phyloP scores from a whole-genome alignment of 2,329 filamentous ascomycete genomes.

The Boeremia lycopersici region DNA sequence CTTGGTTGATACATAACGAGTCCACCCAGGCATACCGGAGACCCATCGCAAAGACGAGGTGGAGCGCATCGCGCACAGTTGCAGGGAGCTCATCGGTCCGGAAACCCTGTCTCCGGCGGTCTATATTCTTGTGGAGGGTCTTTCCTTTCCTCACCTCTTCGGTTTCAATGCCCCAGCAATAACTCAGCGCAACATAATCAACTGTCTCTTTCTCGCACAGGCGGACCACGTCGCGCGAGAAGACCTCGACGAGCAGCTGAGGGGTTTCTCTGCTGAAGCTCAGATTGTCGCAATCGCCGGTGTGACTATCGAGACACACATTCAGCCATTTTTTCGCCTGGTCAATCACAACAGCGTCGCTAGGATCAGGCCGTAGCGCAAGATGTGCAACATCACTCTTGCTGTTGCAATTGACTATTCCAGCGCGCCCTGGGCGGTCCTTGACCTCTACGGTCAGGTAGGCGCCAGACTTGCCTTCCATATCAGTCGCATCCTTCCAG shows the following conservation, averaged over 20 bases:
- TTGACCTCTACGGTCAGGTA: background rate
- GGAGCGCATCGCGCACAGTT: background rate
- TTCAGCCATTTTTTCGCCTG: background rate
- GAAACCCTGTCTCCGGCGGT: background rate
- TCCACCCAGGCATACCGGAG: slow-evolving; percentile 18
- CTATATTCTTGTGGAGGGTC: background rate
- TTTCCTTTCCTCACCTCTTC: background rate
- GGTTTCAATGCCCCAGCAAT: background rate
- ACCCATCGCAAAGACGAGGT: slow-evolving; percentile 10
- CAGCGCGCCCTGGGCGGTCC: background rate
- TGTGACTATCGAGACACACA: background rate
- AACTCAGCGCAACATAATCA: background rate
- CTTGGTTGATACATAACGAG: slow-evolving; percentile 14
- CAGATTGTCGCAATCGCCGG: background rate
- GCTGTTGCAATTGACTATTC: background rate
- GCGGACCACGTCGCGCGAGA: background rate
- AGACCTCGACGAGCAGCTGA: background rate
- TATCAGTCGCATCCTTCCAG: background rate
- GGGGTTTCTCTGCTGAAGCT: background rate
- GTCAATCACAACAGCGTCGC: background rate
- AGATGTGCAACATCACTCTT: background rate
- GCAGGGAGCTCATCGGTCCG: background rate
- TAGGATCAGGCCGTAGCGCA: background rate
- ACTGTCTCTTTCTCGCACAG: background rate
- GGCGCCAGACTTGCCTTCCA: background rate